phyloP scores from a whole-genome alignment of 345 rosid species.

The Rubroshorea leprosula region DNA sequence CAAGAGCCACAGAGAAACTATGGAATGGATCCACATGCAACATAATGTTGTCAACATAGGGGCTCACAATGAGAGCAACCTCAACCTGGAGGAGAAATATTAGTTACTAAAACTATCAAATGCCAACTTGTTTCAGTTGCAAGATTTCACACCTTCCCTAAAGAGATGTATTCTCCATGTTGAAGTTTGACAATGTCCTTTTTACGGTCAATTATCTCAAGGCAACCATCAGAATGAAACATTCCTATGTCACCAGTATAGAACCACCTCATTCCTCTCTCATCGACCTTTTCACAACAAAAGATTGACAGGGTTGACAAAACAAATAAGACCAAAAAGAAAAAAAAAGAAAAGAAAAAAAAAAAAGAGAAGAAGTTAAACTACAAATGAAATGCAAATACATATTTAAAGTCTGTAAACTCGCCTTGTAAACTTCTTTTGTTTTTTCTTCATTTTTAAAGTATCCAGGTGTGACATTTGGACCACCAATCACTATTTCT shows the following conservation, averaged over 20 bases:
- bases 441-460: slow-evolving; percentile 89
- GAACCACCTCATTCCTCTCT: slow-evolving; percentile 95
- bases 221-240: slow-evolving; percentile 92
- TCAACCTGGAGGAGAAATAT: slow-evolving; percentile 57
- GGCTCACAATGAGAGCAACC: slow-evolving; percentile 62
- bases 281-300: slow-evolving; percentile 60
- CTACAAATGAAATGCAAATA: too few species aligned
- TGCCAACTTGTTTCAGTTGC: slow-evolving; percentile 1
- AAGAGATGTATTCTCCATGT: slow-evolving; percentile 95
- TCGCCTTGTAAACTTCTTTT: slow-evolving; percentile 82
- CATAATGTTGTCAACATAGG: slow-evolving; percentile 79
- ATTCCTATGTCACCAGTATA: slow-evolving; percentile 93
- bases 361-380: not conserved
- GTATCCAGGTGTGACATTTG: slow-evolving; percentile 83
- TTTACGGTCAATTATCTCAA: slow-evolving; percentile 91
- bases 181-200: slow-evolving; percentile 98
- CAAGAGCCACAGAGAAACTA: slow-evolving; percentile 82
- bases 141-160: slow-evolving; percentile 72
- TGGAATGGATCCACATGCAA: slow-evolving; percentile 91
- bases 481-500: slow-evolving; percentile 93
- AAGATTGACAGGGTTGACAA: not conserved
- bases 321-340: too few species aligned
- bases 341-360: not conserved
- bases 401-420: slow-evolving; percentile 6
- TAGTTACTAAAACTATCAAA: slow-evolving; percentile 7